These are phyloP conservation scores for Evernia prunastri DNA, from an alignment of 495 filamentous ascomycete genomes.

Conservation along the genomic window DNA sequence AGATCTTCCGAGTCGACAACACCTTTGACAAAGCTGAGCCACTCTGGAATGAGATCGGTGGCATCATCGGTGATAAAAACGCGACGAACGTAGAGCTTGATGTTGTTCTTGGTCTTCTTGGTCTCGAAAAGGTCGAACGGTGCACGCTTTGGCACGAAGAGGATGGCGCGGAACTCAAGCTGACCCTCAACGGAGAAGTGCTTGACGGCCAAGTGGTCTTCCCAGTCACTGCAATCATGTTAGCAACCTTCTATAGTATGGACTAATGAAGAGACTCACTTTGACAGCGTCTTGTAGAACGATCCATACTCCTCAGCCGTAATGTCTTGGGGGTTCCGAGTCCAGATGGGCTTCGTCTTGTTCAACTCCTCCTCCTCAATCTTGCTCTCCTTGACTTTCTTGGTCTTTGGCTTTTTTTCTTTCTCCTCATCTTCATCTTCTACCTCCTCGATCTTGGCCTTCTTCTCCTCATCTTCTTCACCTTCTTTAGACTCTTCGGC, in stretches of 20 bases:
- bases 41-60: constrained; percentile 97
- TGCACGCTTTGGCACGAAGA: constrained; percentile 98
- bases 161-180: constrained; percentile 98
- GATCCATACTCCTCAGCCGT: constrained; percentile 92
- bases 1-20: constrained; percentile 99
- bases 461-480: constrained; percentile 55
- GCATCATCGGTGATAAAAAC: constrained; percentile 99
- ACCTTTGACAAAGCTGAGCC: constrained; percentile 99
- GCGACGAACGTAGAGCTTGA: constrained; percentile 99
- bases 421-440: constrained; percentile 74
- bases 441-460: constrained; percentile 82
- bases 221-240: constrained; percentile 62
- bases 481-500: constrained; percentile 64
- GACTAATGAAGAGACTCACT: constrained; percentile 33
- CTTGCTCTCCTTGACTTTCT: constrained; percentile 98
- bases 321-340: constrained; percentile 94
- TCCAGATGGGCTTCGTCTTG: constrained; percentile 99
- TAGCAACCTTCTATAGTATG: constrained; percentile 9
- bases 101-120: constrained; percentile 99
- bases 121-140: constrained; percentile 99
- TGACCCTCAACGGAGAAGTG: constrained; percentile 99
- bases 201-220: constrained; percentile 98
- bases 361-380: constrained; percentile 99
- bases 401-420: constrained; percentile 89
- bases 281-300: constrained; percentile 99